These are phyloP conservation scores for Penicillium coffeae DNA, from an alignment of 495 filamentous ascomycete species.

Conservation along the genomic window DNA sequence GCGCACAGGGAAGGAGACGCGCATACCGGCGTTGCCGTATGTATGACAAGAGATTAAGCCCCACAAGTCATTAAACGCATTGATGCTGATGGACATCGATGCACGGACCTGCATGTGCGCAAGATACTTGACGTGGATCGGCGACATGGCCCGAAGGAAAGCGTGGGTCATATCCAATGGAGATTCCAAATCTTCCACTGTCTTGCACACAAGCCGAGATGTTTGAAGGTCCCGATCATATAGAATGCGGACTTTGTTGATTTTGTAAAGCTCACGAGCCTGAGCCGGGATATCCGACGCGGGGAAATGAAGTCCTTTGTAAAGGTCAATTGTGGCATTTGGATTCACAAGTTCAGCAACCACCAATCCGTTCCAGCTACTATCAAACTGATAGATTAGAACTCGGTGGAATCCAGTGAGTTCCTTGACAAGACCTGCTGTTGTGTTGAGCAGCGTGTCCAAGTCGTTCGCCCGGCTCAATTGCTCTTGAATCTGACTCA, in stretches of 20 bases:
- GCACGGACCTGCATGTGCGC: slow-evolving; percentile 86
- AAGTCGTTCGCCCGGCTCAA: slow-evolving; percentile 28
- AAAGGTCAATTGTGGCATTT: slow-evolving; percentile 75
- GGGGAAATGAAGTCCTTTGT: slow-evolving; percentile 87
- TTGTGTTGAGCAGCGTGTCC: slow-evolving; percentile 54
- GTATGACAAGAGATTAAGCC: slow-evolving; percentile 86
- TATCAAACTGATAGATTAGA: slow-evolving; percentile 92
- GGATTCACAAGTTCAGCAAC: slow-evolving; percentile 86
- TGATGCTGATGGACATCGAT: slow-evolving; percentile 94
- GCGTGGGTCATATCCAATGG: slow-evolving; percentile 83
- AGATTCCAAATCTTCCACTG: slow-evolving; percentile 64
- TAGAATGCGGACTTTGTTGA: slow-evolving; percentile 45
- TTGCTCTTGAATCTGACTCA: slow-evolving; percentile 63
- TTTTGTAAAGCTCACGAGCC: slow-evolving; percentile 74
- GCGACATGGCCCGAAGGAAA: slow-evolving; percentile 82
- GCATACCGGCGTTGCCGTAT: slow-evolving; percentile 78
- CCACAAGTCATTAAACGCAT: slow-evolving; percentile 81
- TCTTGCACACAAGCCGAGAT: slow-evolving; percentile 78
- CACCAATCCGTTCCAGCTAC: slow-evolving; percentile 75
- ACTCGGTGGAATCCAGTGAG: slow-evolving; percentile 90
- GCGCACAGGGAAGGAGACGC: slow-evolving; percentile 84
- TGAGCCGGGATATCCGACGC: slow-evolving; percentile 85
- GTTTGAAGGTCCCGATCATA: slow-evolving; percentile 41
- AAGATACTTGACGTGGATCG: slow-evolving; percentile 85
- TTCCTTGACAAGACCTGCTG: slow-evolving; percentile 54